A percentile compares a stretch with the other conserved stretches of the same genome.
Evolutionary conservation across 2,329 filamentous ascomycete species (phyloP).

Genomic region (Botrytis galanthina): DNA sequence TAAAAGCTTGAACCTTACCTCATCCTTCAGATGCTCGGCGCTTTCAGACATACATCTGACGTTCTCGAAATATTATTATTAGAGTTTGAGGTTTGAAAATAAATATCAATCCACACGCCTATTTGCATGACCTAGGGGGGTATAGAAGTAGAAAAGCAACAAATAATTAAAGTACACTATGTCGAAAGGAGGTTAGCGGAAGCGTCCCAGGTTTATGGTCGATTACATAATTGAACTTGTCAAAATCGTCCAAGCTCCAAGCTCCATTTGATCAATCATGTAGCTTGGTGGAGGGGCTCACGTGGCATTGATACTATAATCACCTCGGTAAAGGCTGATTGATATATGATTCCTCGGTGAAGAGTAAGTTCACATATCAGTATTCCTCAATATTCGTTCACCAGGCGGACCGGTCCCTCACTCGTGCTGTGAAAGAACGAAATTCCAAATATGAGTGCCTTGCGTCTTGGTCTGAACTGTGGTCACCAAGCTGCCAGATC

Average conservation of each 20-base stretch:
- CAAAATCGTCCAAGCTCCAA: background rate
- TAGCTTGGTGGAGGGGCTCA: background rate
- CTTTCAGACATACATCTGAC: conserved; percentile 28
- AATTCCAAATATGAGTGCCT: background rate
- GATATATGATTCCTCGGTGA: background rate
- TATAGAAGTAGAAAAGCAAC: background rate
- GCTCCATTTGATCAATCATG: background rate
- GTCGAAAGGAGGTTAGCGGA: background rate
- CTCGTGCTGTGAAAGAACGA: background rate
- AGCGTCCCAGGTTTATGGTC: too few relatives aligned
- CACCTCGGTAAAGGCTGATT: background rate
- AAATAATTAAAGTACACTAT: background rate
- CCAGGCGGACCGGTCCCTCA: too few relatives aligned
- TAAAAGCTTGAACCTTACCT: conserved; percentile 22
- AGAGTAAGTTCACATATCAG: background rate
- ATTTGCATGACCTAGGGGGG: background rate
- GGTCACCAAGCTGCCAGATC: conserved; percentile 1
- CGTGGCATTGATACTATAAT: background rate
- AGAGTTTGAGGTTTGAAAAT: conserved; percentile 10
- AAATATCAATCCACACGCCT: background rate
- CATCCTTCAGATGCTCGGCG: conserved; percentile 41
- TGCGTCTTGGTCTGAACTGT: conserved; percentile 5
- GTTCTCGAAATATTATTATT: conserved; percentile 4
- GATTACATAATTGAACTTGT: background rate
- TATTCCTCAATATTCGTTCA: background rate